Evolutionary conservation across 805 yeast genomes (phyloP), one percentile per base, ranked within the genome.

Genomic region (Diddensiella transvaalensis): DNA sequence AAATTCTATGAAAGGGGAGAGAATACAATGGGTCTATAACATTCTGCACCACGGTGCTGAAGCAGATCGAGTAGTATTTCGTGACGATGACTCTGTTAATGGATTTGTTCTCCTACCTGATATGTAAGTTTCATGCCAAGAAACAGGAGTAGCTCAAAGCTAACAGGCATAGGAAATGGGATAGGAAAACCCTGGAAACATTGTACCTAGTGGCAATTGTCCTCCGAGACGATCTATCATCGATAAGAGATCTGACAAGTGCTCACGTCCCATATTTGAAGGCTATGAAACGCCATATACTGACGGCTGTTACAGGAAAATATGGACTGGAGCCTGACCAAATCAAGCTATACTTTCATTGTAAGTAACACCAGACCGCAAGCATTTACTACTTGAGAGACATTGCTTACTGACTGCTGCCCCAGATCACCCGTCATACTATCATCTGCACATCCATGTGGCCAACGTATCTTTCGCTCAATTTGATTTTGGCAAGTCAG

Each of bases 401-500:
- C n/a, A n/a, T n/a, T n/a, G n/a, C n/a, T n/a, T n/a, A n/a, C n/a
- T n/a, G n/a, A n/a, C n/a, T n/a, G n/a, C n/a, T n/a, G n/a, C n/a
- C n/a, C 40, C 86, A 48, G 47, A 93, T 65, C 98, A 90, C 56
- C 99, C 99, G 0, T 85, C 96, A 0, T 93, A 91, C 65, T 93
- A 93, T 62, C 98, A 93, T 61, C 84, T 93, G 72, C 99, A 93
- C 63, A 76, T 93, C 15, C 99, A 93, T 64, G 83, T 87, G 15
- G 96, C 88, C 17, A 84, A 86, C 59, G 73, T 85, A 3, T 73
- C 67, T 17, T 86, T 86, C 57, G 79, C 47, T 81, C 88, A 40
- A 75, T 76, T 54, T 80, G 95, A 41, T 75, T 86, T 59, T 66
- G 98, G 98, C 1, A 85, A 85, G 59, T 96, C 97, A 1, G 73